Evolutionary conservation across 257 asterid species (phyloP).

Genomic region (Cordia subcordata): DNA sequence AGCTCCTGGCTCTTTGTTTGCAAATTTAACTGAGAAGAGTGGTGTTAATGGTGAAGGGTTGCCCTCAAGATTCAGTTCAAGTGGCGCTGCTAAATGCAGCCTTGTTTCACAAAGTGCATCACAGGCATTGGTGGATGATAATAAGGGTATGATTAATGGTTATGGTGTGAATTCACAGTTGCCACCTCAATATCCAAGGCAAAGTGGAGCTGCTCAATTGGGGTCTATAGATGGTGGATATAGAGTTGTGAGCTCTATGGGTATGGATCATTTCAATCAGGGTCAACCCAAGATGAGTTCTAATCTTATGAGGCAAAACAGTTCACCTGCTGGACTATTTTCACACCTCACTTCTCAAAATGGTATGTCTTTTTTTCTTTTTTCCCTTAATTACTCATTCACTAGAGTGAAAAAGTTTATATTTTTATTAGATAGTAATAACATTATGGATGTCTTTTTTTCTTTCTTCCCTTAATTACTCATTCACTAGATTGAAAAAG

Average conservation of each 20-base stretch:
- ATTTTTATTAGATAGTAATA: no score
- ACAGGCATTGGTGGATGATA: slow-evolving; percentile 2
- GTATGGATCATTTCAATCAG: slow-evolving; percentile 24
- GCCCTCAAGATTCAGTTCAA: slow-evolving; percentile 31
- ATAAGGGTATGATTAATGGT: slow-evolving; percentile 10
- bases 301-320: slow-evolving; percentile 55
- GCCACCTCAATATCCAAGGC: slow-evolving; percentile 78
- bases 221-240: slow-evolving; percentile 26
- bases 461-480: background rate
- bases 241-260: slow-evolving; percentile 26
- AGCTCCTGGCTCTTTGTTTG: slow-evolving; percentile 61
- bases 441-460: no score
- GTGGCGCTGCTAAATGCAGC: slow-evolving; percentile 12
- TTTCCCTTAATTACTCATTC: background rate
- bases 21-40: slow-evolving; percentile 22
- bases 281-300: slow-evolving; percentile 31
- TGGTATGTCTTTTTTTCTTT: slow-evolving; percentile 33
- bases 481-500: background rate
- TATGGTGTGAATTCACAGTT: slow-evolving; percentile 37
- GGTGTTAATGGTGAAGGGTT: slow-evolving; percentile 17
- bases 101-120: slow-evolving; percentile 14
- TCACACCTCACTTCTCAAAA: slow-evolving; percentile 47
- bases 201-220: slow-evolving; percentile 19
- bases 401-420: background rate
- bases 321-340: slow-evolving; percentile 70